phyloP scores from a whole-genome alignment of 176 grass and related monocot genomes.

The Elymus sibiricus region DNA sequence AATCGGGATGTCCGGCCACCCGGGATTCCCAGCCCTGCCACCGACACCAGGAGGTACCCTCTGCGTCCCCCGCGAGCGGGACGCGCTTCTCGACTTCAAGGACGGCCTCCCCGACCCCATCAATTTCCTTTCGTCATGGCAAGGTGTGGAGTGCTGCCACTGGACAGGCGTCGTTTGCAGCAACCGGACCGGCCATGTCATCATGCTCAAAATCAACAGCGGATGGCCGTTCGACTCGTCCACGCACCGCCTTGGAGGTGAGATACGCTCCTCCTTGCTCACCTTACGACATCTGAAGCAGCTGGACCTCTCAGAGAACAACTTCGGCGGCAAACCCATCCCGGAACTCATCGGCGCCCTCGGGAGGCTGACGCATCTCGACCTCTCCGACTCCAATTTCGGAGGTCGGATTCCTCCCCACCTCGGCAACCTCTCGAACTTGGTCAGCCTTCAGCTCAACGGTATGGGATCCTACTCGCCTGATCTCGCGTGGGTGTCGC shows the following conservation, averaged over 20 bases:
- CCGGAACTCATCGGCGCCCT: background rate
- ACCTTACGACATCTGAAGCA: too few relatives aligned
- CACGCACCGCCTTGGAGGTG: background rate
- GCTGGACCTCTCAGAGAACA: background rate
- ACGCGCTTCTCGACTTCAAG: too few relatives aligned
- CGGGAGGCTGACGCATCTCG: background rate
- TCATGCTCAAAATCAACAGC: too few relatives aligned
- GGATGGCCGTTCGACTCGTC: too few relatives aligned
- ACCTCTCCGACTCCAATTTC: background rate
- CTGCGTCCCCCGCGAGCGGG: too few relatives aligned
- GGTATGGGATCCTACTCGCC: background rate
- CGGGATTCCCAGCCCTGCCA: background rate
- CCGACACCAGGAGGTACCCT: too few relatives aligned
- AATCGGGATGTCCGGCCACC: too few relatives aligned
- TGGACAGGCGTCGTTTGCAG: too few relatives aligned
- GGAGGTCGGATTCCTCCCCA: constrained; percentile 7
- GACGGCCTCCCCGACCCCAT: too few relatives aligned
- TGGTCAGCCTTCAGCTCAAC: background rate
- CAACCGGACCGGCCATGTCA: too few relatives aligned
- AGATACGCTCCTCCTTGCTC: background rate
- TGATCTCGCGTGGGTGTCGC: background rate
- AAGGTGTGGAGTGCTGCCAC: too few relatives aligned
- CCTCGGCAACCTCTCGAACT: constrained; percentile 31
- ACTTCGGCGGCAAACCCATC: constrained; percentile 8
- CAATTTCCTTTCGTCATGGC: too few relatives aligned